Evolutionary conservation across 768 basidiomycete species (phyloP).

Genomic region (Hortiboletus campestris): DNA sequence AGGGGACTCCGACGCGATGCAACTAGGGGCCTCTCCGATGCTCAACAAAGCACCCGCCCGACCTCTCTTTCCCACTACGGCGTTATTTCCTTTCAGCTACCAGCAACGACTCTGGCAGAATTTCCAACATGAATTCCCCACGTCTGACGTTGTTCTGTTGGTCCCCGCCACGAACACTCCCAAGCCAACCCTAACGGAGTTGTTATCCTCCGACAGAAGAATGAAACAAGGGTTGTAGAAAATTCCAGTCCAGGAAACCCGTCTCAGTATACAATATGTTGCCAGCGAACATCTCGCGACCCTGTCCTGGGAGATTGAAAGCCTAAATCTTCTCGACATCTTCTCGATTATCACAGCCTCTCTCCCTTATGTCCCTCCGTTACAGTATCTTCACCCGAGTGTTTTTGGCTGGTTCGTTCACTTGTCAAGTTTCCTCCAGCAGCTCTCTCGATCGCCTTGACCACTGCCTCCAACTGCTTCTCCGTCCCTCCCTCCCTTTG

Average conservation of each 20-base stretch:
- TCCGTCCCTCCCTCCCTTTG: no score
- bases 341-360: background rate
- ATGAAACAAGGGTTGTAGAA: background rate
- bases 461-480: no score
- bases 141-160: background rate
- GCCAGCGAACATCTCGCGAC: background rate
- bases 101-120: accelerated
- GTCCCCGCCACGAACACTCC: background rate
- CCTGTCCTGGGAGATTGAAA: background rate
- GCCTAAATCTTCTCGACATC: background rate
- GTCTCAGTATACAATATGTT: background rate
- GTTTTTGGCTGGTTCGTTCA: background rate
- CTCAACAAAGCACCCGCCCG: no score
- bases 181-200: background rate
- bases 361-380: background rate
- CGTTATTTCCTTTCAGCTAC: background rate
- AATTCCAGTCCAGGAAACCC: background rate
- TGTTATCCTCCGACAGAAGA: background rate
- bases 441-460: no score
- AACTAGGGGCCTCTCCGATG: no score
- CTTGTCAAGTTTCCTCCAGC: no score
- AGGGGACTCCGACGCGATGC: no score
- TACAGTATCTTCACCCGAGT: background rate
- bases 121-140: background rate
- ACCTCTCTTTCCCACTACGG: background rate